Evolutionary conservation across 305 asterid genomes (phyloP), one percentile per base, ranked within the genome.

Genomic region (Solanum hybrid): DNA sequence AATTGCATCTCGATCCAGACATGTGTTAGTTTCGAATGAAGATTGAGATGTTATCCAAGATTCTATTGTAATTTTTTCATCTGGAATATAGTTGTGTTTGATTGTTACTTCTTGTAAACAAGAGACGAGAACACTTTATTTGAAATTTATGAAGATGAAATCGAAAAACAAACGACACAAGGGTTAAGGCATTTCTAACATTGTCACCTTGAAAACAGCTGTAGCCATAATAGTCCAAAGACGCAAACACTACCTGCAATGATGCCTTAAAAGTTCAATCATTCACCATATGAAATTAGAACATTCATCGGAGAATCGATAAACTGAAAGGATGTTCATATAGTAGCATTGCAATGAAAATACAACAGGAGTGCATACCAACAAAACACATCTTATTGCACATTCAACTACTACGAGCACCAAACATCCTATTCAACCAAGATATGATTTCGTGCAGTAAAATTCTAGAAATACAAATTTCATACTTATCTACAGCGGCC

Each of bases 401-500:
- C 66, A 38, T 87, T 72, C 72, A 38, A 38, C 82, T 13, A 87
- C 34, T 27, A 73, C 8, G 29, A 6, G 24, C 72, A 38, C 12
- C 84, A 73, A 78, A 40, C 89, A 87, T 73, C 87, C 87, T 84
- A 51, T 36, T 19, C 22, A 73, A 69, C 8, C n/a, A 73, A 6
- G 14, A 40, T 72, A 87, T 6, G 12, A 81, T 1, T 87, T 9
- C 81, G 89, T 51, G 66, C 51, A 38, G 75, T 73, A 32, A 19
- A 87, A 72, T 27, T 29, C 42, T 73, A 19, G 29, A 37, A 87
- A 38, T 38, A 10, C 38, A 69, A 27, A 27, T 5, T 40, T 3
- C 87, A 29, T 45, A 76, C 22, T 17, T 89, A 93, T 91, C 90
- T 90, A 91, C 92, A 81, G 82, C 84, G 86, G 89, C 86, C 90